Evolutionary conservation across 176 grass and related monocot species (phyloP), one percentile per base, ranked within the genome.

Genomic region (Carex kokanica): DNA sequence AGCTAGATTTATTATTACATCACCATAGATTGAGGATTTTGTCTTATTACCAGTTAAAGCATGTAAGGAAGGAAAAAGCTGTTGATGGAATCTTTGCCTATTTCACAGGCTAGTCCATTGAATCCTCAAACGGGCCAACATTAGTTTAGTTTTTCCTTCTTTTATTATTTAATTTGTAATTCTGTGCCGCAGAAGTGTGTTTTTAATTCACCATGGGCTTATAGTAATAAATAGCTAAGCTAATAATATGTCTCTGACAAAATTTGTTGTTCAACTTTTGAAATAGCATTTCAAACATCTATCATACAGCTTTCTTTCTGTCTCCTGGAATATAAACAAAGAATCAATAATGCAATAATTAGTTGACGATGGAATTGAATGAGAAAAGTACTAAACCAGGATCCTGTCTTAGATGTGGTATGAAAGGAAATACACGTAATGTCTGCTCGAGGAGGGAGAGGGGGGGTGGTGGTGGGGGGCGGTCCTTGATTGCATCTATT

Each of bases 11-110:
- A 47, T 47, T 47, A 47, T 47, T 78, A 78, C 73, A 78, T 78
- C 73, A 78, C 45, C 23, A 78, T 78, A 78, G 73, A 78, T 78
- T 78, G 73, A 78, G 73, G 73, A 78, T 78, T 78, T 78, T 78
- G 73, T 78, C 51, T 18, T 56, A 31, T 56, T 78, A 78, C 51
- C 45, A 16, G 49, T 78, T 55, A 56, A 78, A 56, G 51, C 15
- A 55, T 77, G 73, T 78, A 78, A 78, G 51, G 47, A 6, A 77
- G 72, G 13, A 55, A 55, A 31, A 55, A 31, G 73, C 10, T 78
- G 40, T 51, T 73, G 69, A 73, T 73, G 73, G 13, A 78, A 78
- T 78, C 73, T 78, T 18, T 5, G 49, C 73, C 51, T 78, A 78
- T 78, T 70, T 78, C 24, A 55, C 21, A 54, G 13, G 13, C 73